phyloP scores from a whole-genome alignment of 805 yeast species.

The Lachancea sp. region DNA sequence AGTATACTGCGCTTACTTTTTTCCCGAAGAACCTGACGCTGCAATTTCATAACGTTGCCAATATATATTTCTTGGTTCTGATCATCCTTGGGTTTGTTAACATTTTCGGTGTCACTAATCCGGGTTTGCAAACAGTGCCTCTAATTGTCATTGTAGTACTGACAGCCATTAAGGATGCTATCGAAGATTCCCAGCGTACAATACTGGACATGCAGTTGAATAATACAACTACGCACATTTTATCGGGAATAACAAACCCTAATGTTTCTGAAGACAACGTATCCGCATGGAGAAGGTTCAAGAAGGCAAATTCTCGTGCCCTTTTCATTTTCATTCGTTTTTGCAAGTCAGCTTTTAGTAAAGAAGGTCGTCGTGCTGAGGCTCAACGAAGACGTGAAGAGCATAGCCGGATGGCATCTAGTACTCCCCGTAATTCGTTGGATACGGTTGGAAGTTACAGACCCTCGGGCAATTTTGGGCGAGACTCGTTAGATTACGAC shows the following conservation, averaged over 20 bases:
- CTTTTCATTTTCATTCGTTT: constrained; percentile 23
- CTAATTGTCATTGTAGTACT: constrained; percentile 68
- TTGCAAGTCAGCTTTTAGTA: constrained; percentile 28
- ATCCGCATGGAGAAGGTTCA: constrained; percentile 62
- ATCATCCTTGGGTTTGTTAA: constrained; percentile 72
- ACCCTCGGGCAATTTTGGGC: constrained; percentile 32
- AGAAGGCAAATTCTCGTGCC: constrained; percentile 42
- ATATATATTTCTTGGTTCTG: constrained; percentile 73
- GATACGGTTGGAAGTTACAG: constrained; percentile 33
- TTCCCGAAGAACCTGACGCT: constrained; percentile 74
- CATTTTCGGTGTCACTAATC: constrained; percentile 76
- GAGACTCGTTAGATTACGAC: constrained; percentile 33
- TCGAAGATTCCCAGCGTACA: constrained; percentile 75
- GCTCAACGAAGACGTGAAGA: constrained; percentile 31
- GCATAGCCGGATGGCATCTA: constrained; percentile 23
- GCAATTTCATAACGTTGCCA: constrained; percentile 88
- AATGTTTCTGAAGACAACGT: constrained; percentile 61
- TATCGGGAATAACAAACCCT: constrained; percentile 47
- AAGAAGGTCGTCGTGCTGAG: constrained; percentile 34
- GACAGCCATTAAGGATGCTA: constrained; percentile 73
- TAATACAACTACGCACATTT: constrained; percentile 63
- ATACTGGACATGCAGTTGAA: constrained; percentile 66
- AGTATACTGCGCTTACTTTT: constrained; percentile 85
- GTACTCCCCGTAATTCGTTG: constrained; percentile 35
- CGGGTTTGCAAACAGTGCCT: constrained; percentile 70